Conservation (phyloP, 768 basidiomycete genomes). For the Suillus alpinus region DNA sequence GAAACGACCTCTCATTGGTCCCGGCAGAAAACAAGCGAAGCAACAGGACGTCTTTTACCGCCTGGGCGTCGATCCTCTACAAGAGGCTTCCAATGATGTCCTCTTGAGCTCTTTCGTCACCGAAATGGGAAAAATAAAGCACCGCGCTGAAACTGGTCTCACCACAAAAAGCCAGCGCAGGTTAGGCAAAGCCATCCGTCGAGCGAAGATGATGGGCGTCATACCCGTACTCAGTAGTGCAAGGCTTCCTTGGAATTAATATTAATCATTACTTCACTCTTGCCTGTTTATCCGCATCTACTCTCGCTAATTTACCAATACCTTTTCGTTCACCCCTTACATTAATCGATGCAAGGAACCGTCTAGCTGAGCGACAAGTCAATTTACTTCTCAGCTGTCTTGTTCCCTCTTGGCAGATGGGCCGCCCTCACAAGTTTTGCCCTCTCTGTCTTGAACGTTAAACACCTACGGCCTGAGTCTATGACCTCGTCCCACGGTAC, state of each 20-base stretch:
- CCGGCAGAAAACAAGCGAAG: slow-evolving; percentile 51
- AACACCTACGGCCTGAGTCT: too few species aligned
- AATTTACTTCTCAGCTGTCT: neutral
- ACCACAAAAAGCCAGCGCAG: slow-evolving; percentile 78
- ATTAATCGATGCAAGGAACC: neutral
- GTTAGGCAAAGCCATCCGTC: slow-evolving; percentile 79
- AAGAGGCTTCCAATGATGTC: slow-evolving; percentile 58
- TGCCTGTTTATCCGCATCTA: neutral
- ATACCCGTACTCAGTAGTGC: slow-evolving; percentile 51
- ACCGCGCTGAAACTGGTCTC: slow-evolving; percentile 65
- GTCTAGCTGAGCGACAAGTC: neutral
- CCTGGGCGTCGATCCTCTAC: slow-evolving; percentile 69
- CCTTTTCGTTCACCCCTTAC: neutral
- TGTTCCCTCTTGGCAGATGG: neutral
- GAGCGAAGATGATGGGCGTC: slow-evolving; percentile 90
- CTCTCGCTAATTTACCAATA: neutral
- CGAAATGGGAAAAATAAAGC: slow-evolving; percentile 77
- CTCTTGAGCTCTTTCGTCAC: slow-evolving; percentile 61
- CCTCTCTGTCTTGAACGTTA: too few species aligned
- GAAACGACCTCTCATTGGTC: slow-evolving; percentile 50
- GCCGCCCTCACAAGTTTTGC: neutral
- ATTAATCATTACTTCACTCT: neutral
- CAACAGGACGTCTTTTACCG: slow-evolving; percentile 68
- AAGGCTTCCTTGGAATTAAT: slow-evolving; percentile 15
- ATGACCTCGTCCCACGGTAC: too few species aligned